Conservation (phyloP, 306 rosid species). For the Cucumis cinereus region DNA sequence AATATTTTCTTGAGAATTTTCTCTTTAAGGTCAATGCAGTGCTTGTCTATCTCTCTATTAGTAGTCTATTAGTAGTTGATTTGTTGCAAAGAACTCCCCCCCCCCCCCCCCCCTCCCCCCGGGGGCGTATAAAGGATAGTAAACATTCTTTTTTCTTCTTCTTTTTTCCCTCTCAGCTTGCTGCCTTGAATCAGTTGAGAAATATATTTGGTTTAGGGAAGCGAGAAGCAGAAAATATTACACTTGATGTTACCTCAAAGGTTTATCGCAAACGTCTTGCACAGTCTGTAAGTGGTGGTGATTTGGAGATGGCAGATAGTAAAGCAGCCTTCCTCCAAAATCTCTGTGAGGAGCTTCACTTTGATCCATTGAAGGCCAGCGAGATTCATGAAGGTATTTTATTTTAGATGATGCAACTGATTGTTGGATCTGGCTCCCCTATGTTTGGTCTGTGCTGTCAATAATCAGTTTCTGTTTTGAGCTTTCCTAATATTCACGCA, state of each 20-base stretch:
- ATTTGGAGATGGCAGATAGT: slow-evolving; percentile 81
- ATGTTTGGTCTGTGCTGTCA: background rate
- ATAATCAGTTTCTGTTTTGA: background rate
- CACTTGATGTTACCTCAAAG: slow-evolving; percentile 63
- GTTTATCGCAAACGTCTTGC: slow-evolving; percentile 71
- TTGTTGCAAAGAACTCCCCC: background rate
- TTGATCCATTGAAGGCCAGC: slow-evolving; percentile 84
- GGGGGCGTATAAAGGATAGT: background rate
- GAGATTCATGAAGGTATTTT: slow-evolving; percentile 75
- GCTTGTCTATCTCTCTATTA: background rate
- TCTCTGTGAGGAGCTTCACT: slow-evolving; percentile 70
- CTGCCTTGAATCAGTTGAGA: slow-evolving; percentile 63
- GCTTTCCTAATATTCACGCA: background rate
- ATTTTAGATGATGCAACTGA: background rate
- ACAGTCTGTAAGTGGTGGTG: slow-evolving; percentile 54
- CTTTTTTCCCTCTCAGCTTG: slow-evolving; percentile 25
- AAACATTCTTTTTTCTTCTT: background rate
- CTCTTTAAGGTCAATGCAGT: background rate
- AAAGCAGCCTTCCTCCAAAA: slow-evolving; percentile 94
- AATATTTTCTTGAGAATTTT: background rate
- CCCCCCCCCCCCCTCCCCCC: background rate
- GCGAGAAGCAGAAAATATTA: slow-evolving; percentile 76
- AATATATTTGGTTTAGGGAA: slow-evolving; percentile 91
- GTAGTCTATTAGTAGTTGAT: background rate
- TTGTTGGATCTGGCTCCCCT: slow-evolving; percentile 1